These are phyloP conservation scores for Cutaneotrichosporon sp. DNA, from an alignment of 1,284 basidiomycete genomes.

Conservation along the genomic window DNA sequence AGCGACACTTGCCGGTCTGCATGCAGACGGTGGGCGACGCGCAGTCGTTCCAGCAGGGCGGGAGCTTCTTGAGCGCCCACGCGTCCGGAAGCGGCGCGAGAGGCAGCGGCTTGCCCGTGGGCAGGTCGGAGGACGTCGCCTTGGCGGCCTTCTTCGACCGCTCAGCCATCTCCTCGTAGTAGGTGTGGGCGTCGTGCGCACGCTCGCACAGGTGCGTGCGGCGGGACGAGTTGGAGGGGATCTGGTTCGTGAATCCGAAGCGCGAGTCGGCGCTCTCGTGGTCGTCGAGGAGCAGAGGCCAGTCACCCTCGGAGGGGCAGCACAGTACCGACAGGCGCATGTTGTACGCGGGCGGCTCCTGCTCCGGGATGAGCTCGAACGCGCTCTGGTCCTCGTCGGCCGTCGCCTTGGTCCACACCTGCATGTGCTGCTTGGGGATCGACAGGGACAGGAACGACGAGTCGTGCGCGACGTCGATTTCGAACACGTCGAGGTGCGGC, in stretches of 20 bases:
- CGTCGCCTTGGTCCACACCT: slow-evolving; percentile 29
- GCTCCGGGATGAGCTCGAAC: slow-evolving; percentile 8
- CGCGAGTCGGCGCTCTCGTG: slow-evolving; percentile 49
- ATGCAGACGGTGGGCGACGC: slow-evolving; percentile 50
- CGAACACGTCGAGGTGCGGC: slow-evolving; percentile 30
- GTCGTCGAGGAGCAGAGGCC: slow-evolving; percentile 54
- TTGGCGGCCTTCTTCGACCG: slow-evolving; percentile 7
- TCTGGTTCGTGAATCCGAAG: slow-evolving; percentile 47
- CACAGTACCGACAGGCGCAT: slow-evolving; percentile 50
- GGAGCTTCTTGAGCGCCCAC: slow-evolving; percentile 48
- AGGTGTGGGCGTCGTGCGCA: slow-evolving; percentile 35
- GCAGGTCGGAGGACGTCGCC: not conserved
- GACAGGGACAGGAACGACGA: slow-evolving; percentile 39
- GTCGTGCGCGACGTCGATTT: slow-evolving; percentile 42
- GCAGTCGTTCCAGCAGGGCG: slow-evolving; percentile 54
- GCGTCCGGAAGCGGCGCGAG: slow-evolving; percentile 27
- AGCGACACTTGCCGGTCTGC: slow-evolving; percentile 52
- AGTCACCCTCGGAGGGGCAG: slow-evolving; percentile 48
- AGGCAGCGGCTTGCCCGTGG: not conserved
- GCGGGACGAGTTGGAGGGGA: slow-evolving; percentile 49
- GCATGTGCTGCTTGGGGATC: slow-evolving; percentile 34
- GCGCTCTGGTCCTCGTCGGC: slow-evolving; percentile 8
- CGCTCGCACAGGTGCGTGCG: slow-evolving; percentile 42
- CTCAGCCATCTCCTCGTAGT: slow-evolving; percentile 22
- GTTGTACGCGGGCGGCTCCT: slow-evolving; percentile 30